Percentiles rank a stretch among this genome's conserved stretches.
Evolutionary conservation across 148 eudicot species (phyloP).

Genomic region (Fagopyrum esculentum): DNA sequence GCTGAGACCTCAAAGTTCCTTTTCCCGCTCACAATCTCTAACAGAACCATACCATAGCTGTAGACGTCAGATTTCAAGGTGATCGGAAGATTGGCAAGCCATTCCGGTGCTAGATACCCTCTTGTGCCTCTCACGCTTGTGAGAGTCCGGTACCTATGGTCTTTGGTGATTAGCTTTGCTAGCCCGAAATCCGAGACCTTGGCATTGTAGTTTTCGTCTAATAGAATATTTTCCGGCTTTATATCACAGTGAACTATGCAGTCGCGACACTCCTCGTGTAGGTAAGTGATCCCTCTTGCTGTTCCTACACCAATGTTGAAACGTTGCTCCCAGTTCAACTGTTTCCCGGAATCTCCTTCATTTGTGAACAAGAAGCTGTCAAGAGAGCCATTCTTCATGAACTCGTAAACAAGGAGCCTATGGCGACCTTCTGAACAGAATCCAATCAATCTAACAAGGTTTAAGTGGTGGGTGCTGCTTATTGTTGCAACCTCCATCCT

Average conservation of each 20-base stretch:
- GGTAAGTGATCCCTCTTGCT: slow-evolving; percentile 75
- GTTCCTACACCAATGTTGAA: slow-evolving; percentile 71
- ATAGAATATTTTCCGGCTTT: slow-evolving; percentile 82
- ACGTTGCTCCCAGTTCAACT: slow-evolving; percentile 55
- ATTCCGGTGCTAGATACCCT: slow-evolving; percentile 88
- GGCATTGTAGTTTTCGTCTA: slow-evolving; percentile 61
- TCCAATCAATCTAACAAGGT: slow-evolving; percentile 75
- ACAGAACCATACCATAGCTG: slow-evolving; percentile 76
- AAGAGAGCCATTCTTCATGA: slow-evolving; percentile 78
- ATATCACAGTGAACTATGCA: slow-evolving; percentile 86
- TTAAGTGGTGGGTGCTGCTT: slow-evolving; percentile 88
- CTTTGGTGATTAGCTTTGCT: slow-evolving; percentile 63
- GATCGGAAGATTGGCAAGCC: slow-evolving; percentile 75
- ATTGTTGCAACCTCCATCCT: slow-evolving; percentile 94
- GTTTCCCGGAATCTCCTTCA: slow-evolving; percentile 30
- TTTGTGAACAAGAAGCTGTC: slow-evolving; percentile 52
- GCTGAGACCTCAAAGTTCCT: slow-evolving; percentile 68
- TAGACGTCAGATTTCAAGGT: slow-evolving; percentile 79
- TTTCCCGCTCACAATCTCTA: slow-evolving; percentile 73
- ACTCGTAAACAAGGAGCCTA: slow-evolving; percentile 79
- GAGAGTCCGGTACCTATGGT: slow-evolving; percentile 55
- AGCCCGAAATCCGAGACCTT: slow-evolving; percentile 89
- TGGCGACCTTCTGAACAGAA: slow-evolving; percentile 81
- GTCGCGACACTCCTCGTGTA: slow-evolving; percentile 86
- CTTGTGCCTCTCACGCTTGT: slow-evolving; percentile 76